Percentiles rank a stretch among this genome's conserved stretches.
Conservation (phyloP, 768 basidiomycete species). For the Calocybe gangraenosa region DNA sequence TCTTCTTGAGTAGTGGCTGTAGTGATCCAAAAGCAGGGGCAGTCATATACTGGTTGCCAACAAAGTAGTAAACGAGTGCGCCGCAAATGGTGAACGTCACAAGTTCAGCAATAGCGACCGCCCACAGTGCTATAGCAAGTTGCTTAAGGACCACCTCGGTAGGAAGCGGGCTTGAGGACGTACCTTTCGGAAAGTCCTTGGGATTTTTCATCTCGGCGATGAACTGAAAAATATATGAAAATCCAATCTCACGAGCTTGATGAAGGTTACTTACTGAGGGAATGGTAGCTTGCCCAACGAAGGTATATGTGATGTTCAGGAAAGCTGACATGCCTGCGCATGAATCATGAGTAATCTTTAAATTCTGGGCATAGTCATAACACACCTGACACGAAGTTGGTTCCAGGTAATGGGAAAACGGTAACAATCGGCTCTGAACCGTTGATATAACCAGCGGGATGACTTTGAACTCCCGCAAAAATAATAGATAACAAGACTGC, state of each 20-base stretch:
- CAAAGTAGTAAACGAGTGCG: constrained; percentile 38
- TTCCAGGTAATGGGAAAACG: constrained; percentile 30
- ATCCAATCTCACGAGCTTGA: neutral
- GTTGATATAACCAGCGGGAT: constrained; percentile 36
- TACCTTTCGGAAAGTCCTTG: constrained; percentile 41
- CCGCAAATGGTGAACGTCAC: constrained; percentile 40
- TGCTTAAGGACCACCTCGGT: neutral
- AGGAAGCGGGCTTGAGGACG: neutral
- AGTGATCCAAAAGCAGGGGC: constrained; percentile 41
- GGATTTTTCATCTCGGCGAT: constrained; percentile 47
- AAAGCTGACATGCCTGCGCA: constrained; percentile 40
- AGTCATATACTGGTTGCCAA: constrained; percentile 37
- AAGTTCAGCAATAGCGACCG: constrained; percentile 37
- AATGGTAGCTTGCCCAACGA: constrained; percentile 40
- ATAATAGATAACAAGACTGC: constrained; percentile 39
- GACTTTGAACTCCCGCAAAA: constrained; percentile 34
- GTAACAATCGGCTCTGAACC: constrained; percentile 35
- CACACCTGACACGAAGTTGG: constrained; percentile 33
- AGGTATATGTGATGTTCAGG: constrained; percentile 42
- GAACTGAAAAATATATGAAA: constrained; percentile 21
- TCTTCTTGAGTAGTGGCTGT: constrained; percentile 31
- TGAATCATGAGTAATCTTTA: neutral
- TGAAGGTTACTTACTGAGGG: constrained; percentile 27
- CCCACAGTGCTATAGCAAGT: constrained; percentile 30
- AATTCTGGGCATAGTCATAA: neutral